Base-by-base conservation (phyloP, 2,329 filamentous ascomycete genomes). In the Byssochlamys sp. region DNA sequence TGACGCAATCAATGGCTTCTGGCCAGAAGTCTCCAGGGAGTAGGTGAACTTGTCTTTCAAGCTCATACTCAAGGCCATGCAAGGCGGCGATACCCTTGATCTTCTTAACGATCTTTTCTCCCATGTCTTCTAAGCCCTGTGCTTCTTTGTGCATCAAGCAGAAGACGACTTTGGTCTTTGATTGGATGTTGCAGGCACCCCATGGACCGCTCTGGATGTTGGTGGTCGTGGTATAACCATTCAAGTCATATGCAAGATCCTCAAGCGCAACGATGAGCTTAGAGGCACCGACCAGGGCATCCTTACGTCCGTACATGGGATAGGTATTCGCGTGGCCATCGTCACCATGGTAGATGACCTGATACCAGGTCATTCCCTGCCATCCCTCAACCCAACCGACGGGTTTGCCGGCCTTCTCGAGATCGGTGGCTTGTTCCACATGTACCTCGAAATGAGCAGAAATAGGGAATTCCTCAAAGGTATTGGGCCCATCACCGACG, bases 181-280 rank as follows among this genome's bases (percentile, higher is more conserved):
- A 67, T 55, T 70, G 65, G 55, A 70, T 70, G 55, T 69, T 69
- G 59, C 67, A 69, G 24, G 62, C 51, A 11, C 59, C 59, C 55
- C 52, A 55, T 5, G 59, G 59, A 9, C 58, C 50, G n/a, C 57
- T 59, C 27, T 64, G 60, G 24, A 70, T 65, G 52, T 61, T 64
- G 0, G 66, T 68, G 25, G 67, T 63, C 9, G 68, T 70, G 4
- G 62, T 66, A 28, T 60, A 62, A n/a, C 66, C 66, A 39, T 62
- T 58, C 48, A 60, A 53, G 2, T 56, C 57, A 53, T 57, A 58
- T 2, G 59, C 59, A 29, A 59, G 33, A 53, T 59, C 49, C 39
- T 61, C 58, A 28, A 61, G 52, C 26, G 58, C 57, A 24, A 35
- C 24, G 39, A 62, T 52, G 14, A 62, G 35, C 28, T 60, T 58